phyloP scores from a whole-genome alignment of 495 filamentous ascomycete genomes.

The Cairneyella variabilis region DNA sequence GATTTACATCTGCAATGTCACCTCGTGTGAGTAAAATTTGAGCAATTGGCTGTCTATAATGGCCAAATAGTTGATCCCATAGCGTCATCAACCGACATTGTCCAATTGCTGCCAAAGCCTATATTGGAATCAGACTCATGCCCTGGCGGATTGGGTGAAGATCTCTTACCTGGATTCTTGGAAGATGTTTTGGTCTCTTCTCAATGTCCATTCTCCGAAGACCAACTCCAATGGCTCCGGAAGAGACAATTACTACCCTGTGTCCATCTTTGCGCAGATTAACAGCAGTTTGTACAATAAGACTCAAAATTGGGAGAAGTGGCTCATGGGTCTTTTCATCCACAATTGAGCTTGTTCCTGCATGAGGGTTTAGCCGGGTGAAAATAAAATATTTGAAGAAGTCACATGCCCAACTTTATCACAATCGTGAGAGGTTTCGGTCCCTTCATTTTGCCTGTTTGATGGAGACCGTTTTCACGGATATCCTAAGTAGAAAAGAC shows the following conservation, averaged over 20 bases:
- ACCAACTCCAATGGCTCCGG: constrained; percentile 92
- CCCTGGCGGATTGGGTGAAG: not conserved
- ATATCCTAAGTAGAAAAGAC: too few species aligned
- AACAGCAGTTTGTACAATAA: constrained; percentile 90
- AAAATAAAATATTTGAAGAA: not conserved
- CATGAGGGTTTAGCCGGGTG: constrained; percentile 24
- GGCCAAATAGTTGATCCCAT: constrained; percentile 88
- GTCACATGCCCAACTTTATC: constrained; percentile 26
- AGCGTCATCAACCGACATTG: constrained; percentile 94
- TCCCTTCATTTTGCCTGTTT: constrained; percentile 40
- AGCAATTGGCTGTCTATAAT: constrained; percentile 83
- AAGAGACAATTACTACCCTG: constrained; percentile 91
- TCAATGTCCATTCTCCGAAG: constrained; percentile 84
- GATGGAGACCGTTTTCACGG: too few species aligned
- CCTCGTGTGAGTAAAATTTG: constrained; percentile 95
- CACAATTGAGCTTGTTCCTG: constrained; percentile 96
- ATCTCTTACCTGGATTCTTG: constrained; percentile 66
- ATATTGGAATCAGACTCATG: not conserved
- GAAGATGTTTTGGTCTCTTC: constrained; percentile 82
- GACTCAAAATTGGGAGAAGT: constrained; percentile 81
- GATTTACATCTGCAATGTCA: constrained; percentile 86
- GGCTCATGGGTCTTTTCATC: constrained; percentile 97
- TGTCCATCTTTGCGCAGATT: constrained; percentile 86
- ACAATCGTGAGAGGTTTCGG: constrained; percentile 37
- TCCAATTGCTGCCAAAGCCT: constrained; percentile 93